Evolutionary conservation across 192 early-diverging fungal genomes (phyloP).

Genomic region (Coemansia sp.): DNA sequence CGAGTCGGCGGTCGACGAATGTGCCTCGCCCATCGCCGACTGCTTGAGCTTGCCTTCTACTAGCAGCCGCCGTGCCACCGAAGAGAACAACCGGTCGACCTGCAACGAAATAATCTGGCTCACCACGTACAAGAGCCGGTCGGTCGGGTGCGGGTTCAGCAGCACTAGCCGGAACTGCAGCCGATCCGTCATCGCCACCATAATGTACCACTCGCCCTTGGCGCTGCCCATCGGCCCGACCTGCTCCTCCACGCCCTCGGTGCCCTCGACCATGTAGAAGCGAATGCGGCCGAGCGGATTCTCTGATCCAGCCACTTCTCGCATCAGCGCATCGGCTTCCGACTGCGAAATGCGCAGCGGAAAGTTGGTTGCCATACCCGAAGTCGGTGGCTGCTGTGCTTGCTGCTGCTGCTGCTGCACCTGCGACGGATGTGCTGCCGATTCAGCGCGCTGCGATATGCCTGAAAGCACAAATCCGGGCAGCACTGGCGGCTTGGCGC

Average conservation of each 20-base stretch:
- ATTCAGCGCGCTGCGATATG: not conserved
- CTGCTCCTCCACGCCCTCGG: conserved; percentile 40
- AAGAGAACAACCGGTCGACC: conserved; percentile 47
- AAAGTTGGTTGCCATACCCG: conserved; percentile 21
- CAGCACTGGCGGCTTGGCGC: not conserved
- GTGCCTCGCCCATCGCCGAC: not conserved
- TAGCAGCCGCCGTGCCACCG: conserved; percentile 34
- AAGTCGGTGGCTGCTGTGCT: not conserved
- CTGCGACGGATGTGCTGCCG: not conserved
- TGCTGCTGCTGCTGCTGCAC: conserved; percentile 1
- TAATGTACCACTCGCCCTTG: conserved; percentile 42
- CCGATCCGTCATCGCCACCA: conserved; percentile 49
- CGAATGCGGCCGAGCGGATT: conserved; percentile 31
- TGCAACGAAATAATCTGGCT: conserved; percentile 42
- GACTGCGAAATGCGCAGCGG: conserved; percentile 41
- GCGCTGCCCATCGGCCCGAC: conserved; percentile 3
- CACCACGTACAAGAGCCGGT: conserved; percentile 28
- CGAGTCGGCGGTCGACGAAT: not conserved
- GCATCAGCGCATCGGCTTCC: conserved; percentile 39
- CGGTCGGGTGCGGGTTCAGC: conserved; percentile 26
- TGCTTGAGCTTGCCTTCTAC: conserved; percentile 16
- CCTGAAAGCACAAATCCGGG: conserved; percentile 32
- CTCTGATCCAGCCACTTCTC: conserved; percentile 26
- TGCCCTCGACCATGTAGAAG: conserved; percentile 49
- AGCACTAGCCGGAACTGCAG: conserved; percentile 45